Evolutionary conservation across 306 rosid species (phyloP).

Genomic region (Sicyos edulis): DNA sequence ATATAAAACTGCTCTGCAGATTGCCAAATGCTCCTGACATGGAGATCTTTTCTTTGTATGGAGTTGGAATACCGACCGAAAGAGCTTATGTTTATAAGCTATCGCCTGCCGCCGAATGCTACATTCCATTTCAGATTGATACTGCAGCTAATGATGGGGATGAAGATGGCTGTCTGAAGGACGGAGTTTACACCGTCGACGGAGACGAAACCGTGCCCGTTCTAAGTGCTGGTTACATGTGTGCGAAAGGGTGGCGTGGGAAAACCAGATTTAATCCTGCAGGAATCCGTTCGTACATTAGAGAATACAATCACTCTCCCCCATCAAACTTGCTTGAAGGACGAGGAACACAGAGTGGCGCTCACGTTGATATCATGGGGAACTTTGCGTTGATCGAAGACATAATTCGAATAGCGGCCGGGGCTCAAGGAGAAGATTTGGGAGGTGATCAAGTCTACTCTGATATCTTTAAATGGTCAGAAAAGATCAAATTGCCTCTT

Average conservation of each 20-base stretch:
- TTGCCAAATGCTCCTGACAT: constrained; percentile 81
- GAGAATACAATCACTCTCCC: constrained; percentile 80
- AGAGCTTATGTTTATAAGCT: constrained; percentile 70
- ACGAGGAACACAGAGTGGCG: constrained; percentile 75
- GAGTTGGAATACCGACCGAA: constrained; percentile 82
- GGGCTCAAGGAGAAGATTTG: constrained; percentile 62
- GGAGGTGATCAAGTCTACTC: constrained; percentile 68
- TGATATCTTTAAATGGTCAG: constrained; percentile 75
- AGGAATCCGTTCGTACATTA: constrained; percentile 42
- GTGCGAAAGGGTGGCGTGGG: constrained; percentile 78
- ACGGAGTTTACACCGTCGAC: constrained; percentile 62
- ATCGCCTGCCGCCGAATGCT: constrained; percentile 54
- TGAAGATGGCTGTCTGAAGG: constrained; percentile 51
- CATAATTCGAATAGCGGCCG: constrained; percentile 66
- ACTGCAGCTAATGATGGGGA: constrained; percentile 45
- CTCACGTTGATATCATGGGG: constrained; percentile 92
- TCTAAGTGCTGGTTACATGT: constrained; percentile 82
- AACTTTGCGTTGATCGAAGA: constrained; percentile 79
- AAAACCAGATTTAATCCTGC: constrained; percentile 74
- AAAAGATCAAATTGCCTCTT: constrained; percentile 49
- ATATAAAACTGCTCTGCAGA: constrained; percentile 33
- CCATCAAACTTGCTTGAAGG: constrained; percentile 71
- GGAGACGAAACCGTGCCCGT: constrained; percentile 92
- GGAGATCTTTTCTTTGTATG: constrained; percentile 79
- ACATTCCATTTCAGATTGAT: constrained; percentile 74